Base-by-base conservation (phyloP, 345 rosid species). In the Syzygium aromaticum region DNA sequence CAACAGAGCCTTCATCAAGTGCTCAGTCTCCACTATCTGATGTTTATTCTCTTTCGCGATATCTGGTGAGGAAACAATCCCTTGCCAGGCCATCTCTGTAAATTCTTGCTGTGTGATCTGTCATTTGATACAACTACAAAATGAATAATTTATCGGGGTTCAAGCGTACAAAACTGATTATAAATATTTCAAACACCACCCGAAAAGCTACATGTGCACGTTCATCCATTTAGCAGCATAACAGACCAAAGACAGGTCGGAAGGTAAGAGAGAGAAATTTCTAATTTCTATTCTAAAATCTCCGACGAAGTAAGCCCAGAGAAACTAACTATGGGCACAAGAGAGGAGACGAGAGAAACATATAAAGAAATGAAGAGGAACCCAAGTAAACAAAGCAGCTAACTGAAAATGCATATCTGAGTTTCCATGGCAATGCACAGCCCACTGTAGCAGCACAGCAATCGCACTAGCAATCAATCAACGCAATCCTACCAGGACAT, bases 41-140 rank as follows among this genome's bases (percentile, higher is more conserved):
- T 98, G 99, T 93, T 96, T 98, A 86, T 96, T 96, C 90, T 95
- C 98, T 52, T 95, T 98, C 0, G 99, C 99, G 28, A 98, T 96
- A 85, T 98, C 99, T 9, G 98, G 99, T 0, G 98, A 98, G 3
- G 97, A 96, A 86, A 98, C 98, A 89, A 98, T 93, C 33, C 95
- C 98, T 94, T 98, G 99, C 99, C 99, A 98, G 28, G 99, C 99
- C 99, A 98, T 95, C 51, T 96, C 99, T 9, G 99, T 98, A 82
- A 95, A 98, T 51, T 98, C 99, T 90, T 96, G 98, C 86, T 96
- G 99, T 7, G 98, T 93, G 40, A 96, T 95, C 99, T 98, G 92
- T 85, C 73, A 89, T 59, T 84, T 19, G 85, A 87, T 53, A 23
- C 33, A n/a, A 86, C 87, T 52, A 87, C 52, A 52, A 38, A 56